Percentiles rank a stretch among this genome's conserved stretches.
Evolutionary conservation across 805 yeast species (phyloP).

Genomic region (Spathaspora boniae): DNA sequence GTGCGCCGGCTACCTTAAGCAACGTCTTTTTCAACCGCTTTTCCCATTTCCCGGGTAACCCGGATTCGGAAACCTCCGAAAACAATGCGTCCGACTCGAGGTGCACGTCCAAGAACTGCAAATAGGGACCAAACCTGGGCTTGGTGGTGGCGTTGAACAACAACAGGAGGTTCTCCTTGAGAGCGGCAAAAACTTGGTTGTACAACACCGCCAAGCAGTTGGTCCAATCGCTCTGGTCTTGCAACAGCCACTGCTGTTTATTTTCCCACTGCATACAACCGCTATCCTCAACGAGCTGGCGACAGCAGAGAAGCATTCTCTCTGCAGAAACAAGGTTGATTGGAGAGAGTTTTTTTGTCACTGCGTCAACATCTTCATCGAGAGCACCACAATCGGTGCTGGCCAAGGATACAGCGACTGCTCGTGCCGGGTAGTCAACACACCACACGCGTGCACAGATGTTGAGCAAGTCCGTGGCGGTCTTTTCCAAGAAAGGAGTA

Average conservation of each 20-base stretch:
- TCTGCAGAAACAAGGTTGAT: slow-evolving; percentile 25
- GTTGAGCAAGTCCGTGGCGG: slow-evolving; percentile 40
- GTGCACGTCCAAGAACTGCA: slow-evolving; percentile 47
- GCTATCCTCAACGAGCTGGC: slow-evolving; percentile 28
- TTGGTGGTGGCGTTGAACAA: slow-evolving; percentile 40
- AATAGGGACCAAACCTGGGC: slow-evolving; percentile 57
- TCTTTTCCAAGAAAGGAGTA: slow-evolving; percentile 33
- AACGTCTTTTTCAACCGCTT: slow-evolving; percentile 32
- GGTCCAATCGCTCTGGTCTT: slow-evolving; percentile 51
- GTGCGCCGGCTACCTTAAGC: slow-evolving; percentile 31
- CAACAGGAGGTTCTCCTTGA: slow-evolving; percentile 40
- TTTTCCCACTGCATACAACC: slow-evolving; percentile 29
- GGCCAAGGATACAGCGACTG: slow-evolving; percentile 50
- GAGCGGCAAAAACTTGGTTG: slow-evolving; percentile 42
- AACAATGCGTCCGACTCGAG: slow-evolving; percentile 48
- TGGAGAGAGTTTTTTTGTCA: slow-evolving; percentile 24
- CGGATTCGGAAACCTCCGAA: slow-evolving; percentile 28
- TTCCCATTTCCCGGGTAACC: slow-evolving; percentile 46
- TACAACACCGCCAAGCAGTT: slow-evolving; percentile 44
- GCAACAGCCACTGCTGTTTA: slow-evolving; percentile 28
- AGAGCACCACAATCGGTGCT: slow-evolving; percentile 31
- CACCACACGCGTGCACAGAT: slow-evolving; percentile 58
- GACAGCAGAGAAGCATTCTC: slow-evolving; percentile 26
- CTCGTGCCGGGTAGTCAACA: slow-evolving; percentile 46
- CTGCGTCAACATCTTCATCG: slow-evolving; percentile 21